Conservation (phyloP, 179 eudicot species). For the Patellifolia procumbens region DNA sequence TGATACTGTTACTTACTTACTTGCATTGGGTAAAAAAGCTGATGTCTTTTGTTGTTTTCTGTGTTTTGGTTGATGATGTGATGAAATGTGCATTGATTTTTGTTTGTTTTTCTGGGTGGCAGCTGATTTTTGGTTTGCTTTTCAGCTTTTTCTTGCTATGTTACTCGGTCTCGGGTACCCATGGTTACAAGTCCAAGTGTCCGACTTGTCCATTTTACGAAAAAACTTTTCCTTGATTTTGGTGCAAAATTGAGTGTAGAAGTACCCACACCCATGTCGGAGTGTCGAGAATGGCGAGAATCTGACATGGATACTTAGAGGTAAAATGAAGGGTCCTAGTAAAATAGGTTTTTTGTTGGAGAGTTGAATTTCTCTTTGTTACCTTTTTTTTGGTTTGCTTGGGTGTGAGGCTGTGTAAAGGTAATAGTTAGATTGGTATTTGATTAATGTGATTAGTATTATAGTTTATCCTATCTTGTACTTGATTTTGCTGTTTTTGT, state of each 20-base stretch:
- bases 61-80: conserved; percentile 3
- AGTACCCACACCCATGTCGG: too few species aligned
- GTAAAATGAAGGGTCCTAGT: too few species aligned
- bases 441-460: conserved; percentile 3
- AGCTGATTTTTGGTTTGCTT: conserved; percentile 24
- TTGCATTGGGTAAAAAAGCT: background rate
- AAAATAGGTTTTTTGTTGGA: conserved; percentile 14
- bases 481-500: conserved; percentile 12
- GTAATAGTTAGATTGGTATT: background rate
- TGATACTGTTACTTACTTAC: background rate
- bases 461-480: conserved; percentile 7
- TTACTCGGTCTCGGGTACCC: too few species aligned
- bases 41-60: conserved; percentile 10
- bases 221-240: too few species aligned
- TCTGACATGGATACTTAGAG: too few species aligned
- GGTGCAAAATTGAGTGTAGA: too few species aligned
- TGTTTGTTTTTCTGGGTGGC: background rate
- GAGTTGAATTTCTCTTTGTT: background rate
- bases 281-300: too few species aligned
- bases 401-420: background rate
- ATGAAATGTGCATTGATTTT: conserved; percentile 29
- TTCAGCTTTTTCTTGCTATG: too few species aligned
- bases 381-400: background rate
- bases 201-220: too few species aligned
- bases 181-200: too few species aligned